phyloP scores from a whole-genome alignment of 1,139 yeast species.

The Meyerozyma elateridarum region DNA sequence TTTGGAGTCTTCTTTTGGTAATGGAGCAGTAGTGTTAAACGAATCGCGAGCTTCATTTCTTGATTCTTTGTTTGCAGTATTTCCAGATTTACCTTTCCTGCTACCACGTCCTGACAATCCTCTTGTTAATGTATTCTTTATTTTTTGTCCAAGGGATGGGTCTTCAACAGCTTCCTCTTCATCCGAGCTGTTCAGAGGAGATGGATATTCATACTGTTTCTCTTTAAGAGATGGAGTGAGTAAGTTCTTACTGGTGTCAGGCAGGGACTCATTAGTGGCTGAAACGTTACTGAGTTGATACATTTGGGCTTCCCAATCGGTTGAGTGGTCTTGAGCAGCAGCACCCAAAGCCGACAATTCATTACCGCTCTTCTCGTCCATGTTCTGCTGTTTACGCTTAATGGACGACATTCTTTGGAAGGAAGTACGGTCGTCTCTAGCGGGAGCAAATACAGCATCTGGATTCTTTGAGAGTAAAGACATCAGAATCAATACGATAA shows the following conservation, averaged over 20 bases:
- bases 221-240: conserved; percentile 23
- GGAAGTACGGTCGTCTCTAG: conserved; percentile 77
- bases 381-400: conserved; percentile 14
- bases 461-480: conserved; percentile 70
- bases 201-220: conserved; percentile 11
- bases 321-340: conserved; percentile 68
- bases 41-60: conserved; percentile 10
- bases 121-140: conserved; percentile 17
- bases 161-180: conserved; percentile 9
- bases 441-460: conserved; percentile 78
- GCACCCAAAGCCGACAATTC: conserved; percentile 64
- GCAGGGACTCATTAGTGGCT: conserved; percentile 12
- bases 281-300: conserved; percentile 41
- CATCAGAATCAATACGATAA: conserved; percentile 52
- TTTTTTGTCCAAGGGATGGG: conserved; percentile 17
- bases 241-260: conserved; percentile 15
- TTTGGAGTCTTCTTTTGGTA: conserved; percentile 14
- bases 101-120: conserved; percentile 22
- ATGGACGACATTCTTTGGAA: conserved; percentile 58
- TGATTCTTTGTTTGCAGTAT: conserved; percentile 20
- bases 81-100: conserved; percentile 12
- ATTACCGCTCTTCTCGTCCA: conserved; percentile 33
- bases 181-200: conserved; percentile 7
- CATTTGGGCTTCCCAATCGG: conserved; percentile 67
- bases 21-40: conserved; percentile 7